These are phyloP conservation scores for Limnomonas spitsbergensis DNA, from an alignment of 139 green algal species.

Conservation along the genomic window DNA sequence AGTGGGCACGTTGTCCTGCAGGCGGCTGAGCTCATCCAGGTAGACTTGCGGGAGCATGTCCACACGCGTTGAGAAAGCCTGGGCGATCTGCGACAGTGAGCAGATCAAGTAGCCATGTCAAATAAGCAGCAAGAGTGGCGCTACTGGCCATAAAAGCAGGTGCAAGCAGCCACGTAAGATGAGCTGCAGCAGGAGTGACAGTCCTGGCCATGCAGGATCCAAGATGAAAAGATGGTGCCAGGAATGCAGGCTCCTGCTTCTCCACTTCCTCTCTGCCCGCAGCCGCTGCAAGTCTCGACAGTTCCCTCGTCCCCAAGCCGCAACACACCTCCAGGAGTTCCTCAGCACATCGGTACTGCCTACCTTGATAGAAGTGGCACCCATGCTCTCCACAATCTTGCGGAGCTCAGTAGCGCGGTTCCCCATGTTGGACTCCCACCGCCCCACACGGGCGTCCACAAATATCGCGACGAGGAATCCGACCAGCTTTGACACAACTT, in stretches of 20 bases:
- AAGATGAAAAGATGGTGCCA: too few species aligned
- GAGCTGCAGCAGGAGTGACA: too few species aligned
- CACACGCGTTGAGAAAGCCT: constrained; percentile 53
- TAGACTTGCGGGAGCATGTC: constrained; percentile 52
- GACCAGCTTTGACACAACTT: constrained; percentile 36
- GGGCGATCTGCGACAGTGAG: constrained; percentile 40
- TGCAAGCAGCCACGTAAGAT: too few species aligned
- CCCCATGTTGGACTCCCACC: constrained; percentile 39
- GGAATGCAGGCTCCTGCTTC: too few species aligned
- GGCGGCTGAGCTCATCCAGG: constrained; percentile 42
- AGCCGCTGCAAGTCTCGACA: not conserved
- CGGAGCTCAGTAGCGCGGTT: constrained; percentile 15
- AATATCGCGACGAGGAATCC: constrained; percentile 38
- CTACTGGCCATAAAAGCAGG: too few species aligned
- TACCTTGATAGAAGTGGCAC: constrained; percentile 51
- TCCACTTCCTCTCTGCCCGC: too few species aligned
- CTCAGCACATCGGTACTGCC: not conserved
- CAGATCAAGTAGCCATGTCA: too few species aligned
- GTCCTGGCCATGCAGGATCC: too few species aligned
- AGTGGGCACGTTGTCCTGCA: constrained; percentile 61
- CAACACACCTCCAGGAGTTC: not conserved
- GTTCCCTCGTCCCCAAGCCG: not conserved
- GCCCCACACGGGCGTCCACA: constrained; percentile 34
- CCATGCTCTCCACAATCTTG: constrained; percentile 41
- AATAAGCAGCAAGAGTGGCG: too few species aligned